Conservation (phyloP, 2,329 filamentous ascomycete species). For the Knufia petricola region DNA sequence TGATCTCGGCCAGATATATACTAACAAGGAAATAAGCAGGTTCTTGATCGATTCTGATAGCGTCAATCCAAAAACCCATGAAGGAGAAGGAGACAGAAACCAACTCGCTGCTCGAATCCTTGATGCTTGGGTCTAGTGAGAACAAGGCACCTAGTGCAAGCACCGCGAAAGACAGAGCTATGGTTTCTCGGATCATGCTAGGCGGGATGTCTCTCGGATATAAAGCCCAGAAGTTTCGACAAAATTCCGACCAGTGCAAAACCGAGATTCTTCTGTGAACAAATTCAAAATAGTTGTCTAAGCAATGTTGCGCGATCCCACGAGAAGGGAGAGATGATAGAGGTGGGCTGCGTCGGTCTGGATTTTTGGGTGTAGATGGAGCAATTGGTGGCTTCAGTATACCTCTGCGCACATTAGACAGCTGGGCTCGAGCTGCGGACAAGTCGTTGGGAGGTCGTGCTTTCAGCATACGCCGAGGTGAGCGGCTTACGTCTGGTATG, state of each 20-base stretch:
- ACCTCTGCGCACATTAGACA: constrained; percentile 64
- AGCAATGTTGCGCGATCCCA: constrained; percentile 58
- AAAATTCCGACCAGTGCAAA: constrained; percentile 78
- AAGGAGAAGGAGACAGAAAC: constrained; percentile 61
- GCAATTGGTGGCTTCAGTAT: constrained; percentile 62
- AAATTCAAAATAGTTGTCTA: constrained; percentile 65
- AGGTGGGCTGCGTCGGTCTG: not conserved
- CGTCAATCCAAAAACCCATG: constrained; percentile 73
- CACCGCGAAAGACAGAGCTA: constrained; percentile 71
- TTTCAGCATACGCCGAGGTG: constrained; percentile 54
- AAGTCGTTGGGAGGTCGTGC: constrained; percentile 58
- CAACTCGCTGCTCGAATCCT: constrained; percentile 39
- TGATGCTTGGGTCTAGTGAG: constrained; percentile 39
- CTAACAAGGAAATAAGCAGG: constrained; percentile 63
- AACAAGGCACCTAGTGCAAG: constrained; percentile 76
- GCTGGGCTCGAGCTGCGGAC: constrained; percentile 59
- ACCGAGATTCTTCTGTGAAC: constrained; percentile 76
- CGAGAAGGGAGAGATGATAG: constrained; percentile 62
- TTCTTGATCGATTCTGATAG: constrained; percentile 65
- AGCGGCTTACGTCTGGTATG: constrained; percentile 56
- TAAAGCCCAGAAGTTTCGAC: constrained; percentile 63
- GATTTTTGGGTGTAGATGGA: constrained; percentile 35
- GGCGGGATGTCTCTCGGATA: constrained; percentile 57
- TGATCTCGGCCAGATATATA: constrained; percentile 75
- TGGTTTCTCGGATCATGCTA: constrained; percentile 58